phyloP scores from a whole-genome alignment of 1,284 basidiomycete species.

The Fomitiporia mediterranea region DNA sequence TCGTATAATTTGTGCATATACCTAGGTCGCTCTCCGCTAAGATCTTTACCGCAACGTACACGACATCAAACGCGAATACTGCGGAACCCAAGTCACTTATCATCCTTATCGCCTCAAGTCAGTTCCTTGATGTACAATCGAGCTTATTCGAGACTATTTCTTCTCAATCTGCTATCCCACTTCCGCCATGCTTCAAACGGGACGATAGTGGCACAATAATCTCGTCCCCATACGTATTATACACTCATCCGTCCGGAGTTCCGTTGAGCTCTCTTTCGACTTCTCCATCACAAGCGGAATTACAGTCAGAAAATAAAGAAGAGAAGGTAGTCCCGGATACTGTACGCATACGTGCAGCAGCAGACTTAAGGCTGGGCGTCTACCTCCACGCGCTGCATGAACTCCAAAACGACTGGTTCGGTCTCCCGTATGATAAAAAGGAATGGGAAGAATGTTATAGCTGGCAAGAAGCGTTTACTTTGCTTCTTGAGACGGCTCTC shows the following conservation, averaged over 20 bases:
- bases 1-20: not conserved
- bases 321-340: no score
- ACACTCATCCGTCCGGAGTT: conserved; percentile 32
- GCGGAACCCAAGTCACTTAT: not conserved
- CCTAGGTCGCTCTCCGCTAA: not conserved
- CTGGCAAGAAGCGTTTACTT: conserved; percentile 70
- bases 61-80: not conserved
- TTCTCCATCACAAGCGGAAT: not conserved
- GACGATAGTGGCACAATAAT: conserved; percentile 35
- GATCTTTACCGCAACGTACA: not conserved
- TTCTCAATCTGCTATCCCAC: conserved; percentile 37
- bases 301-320: not conserved
- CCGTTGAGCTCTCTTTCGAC: conserved; percentile 35
- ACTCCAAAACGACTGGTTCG: conserved; percentile 68
- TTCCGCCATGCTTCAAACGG: conserved; percentile 33
- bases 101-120: not conserved
- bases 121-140: not conserved
- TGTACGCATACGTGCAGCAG: not conserved
- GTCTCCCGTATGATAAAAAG: conserved; percentile 37
- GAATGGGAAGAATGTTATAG: conserved; percentile 43
- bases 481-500: conserved; percentile 52
- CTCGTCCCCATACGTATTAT: conserved; percentile 40
- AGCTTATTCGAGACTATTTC: conserved; percentile 17
- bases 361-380: conserved; percentile 51
- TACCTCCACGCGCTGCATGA: conserved; percentile 57